A percentile compares a stretch with the other conserved stretches of the same genome.
Conservation (phyloP, 2,329 filamentous ascomycete species). For the Coleophoma crateriformis region DNA sequence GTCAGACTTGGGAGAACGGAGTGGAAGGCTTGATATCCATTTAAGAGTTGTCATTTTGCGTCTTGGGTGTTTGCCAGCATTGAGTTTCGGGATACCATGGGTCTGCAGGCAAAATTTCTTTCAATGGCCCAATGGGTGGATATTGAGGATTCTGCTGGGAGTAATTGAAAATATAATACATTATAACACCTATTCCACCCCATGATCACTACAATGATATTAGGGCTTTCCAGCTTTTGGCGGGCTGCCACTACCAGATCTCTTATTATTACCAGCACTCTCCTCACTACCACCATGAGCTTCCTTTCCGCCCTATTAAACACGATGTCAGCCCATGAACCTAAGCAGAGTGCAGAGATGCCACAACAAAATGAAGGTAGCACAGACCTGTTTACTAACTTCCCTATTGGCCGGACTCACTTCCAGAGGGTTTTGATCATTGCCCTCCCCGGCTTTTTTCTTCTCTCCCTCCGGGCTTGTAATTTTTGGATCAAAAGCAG, state of each 20-base stretch:
- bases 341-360: too few relatives aligned
- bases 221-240: conserved; percentile 25
- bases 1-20: conserved; percentile 42
- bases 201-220: background rate
- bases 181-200: background rate
- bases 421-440: conserved; percentile 44
- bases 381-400: conserved; percentile 37
- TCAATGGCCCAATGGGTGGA: too few relatives aligned
- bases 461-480: conserved; percentile 62
- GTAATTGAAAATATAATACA: background rate
- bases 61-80: background rate
- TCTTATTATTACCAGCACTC: conserved; percentile 24
- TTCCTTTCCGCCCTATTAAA: conserved; percentile 24
- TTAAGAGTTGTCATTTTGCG: background rate
- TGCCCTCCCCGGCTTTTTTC: conserved; percentile 32
- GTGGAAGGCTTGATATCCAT: conserved; percentile 15
- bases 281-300: conserved; percentile 37
- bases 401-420: conserved; percentile 56
- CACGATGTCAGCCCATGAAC: too few relatives aligned
- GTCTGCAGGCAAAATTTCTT: too few relatives aligned
- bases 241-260: conserved; percentile 31
- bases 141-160: background rate
- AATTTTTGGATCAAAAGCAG: conserved; percentile 64
- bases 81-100: background rate
- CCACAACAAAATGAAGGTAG: too few relatives aligned